Conservation (phyloP, 257 asterid genomes). For the Penstemon newberryi region DNA sequence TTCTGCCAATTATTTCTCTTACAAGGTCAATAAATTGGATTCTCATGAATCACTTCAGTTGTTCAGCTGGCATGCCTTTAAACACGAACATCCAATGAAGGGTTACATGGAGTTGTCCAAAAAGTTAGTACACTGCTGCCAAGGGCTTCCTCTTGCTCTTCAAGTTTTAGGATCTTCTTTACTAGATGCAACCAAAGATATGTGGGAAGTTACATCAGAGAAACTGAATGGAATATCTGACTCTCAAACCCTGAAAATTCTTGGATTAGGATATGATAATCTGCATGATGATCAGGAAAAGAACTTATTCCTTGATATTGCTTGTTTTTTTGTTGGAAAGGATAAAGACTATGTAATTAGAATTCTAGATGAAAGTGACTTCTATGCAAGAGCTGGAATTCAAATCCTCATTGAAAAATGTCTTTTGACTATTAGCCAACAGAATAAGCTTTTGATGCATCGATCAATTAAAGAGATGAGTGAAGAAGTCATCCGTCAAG, state of each 20-base stretch:
- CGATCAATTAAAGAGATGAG: constrained; percentile 26
- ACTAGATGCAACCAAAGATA: neutral
- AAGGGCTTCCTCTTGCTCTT: constrained; percentile 30
- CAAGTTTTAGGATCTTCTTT: constrained; percentile 18
- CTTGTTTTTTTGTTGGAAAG: constrained; percentile 29
- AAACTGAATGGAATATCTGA: constrained; percentile 14
- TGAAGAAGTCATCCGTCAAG: constrained; percentile 17
- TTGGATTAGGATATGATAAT: constrained; percentile 11
- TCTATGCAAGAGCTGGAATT: constrained; percentile 16
- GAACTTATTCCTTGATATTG: constrained; percentile 25
- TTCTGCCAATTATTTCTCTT: neutral
- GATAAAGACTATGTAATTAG: constrained; percentile 20
- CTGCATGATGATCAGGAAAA: constrained; percentile 8
- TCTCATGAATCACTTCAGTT: constrained; percentile 10
- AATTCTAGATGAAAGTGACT: constrained; percentile 21
- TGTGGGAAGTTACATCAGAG: constrained; percentile 14
- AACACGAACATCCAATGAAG: constrained; percentile 7
- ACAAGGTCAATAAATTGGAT: neutral
- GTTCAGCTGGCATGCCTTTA: constrained; percentile 20
- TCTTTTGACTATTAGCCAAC: constrained; percentile 20
- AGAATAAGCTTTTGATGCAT: constrained; percentile 24
- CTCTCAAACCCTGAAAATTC: constrained; percentile 14
- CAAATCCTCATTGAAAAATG: constrained; percentile 18
- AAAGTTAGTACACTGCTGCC: neutral
- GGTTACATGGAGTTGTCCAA: constrained; percentile 10